Evolutionary conservation across 2,329 filamentous ascomycete genomes (phyloP), one percentile per base, ranked within the genome.

Genomic region (Didymella exigua): DNA sequence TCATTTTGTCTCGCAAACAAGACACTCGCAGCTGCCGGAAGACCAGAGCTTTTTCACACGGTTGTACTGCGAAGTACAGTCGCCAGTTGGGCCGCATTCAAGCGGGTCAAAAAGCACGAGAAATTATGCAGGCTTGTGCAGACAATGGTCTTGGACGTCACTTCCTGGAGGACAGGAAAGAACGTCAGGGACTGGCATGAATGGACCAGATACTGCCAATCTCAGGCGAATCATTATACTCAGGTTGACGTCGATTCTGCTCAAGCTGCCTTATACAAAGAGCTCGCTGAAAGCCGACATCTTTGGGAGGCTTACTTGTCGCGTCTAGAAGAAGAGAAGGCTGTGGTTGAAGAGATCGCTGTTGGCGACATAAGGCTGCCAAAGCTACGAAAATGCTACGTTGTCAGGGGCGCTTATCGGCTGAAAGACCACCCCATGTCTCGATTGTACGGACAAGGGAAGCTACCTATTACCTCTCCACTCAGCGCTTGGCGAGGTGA

Each of bases 141-240:
- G 7, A 50, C 53, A n/a, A 18, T 63, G 6, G 37, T 58, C 14
- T 55, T 56, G 54, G 62, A 65, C n/a, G 29, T 40, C 23, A 61
- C 54, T 21, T 5, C 21, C 0, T 63, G 52, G 56, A 55, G 36
- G 6, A 49, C 61, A 40, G 53, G 47, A 0, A 10, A 30, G 4
- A 5, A 18, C 2, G 49, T 62, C 2, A 49, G 36, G 23, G 48
- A 53, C 31, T 42, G 53, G 21, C 29, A 49, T 14, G 56, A 58
- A 27, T 65, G 62, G 62, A 30, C 41, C 14, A 10, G 5, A 5
- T 50, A 60, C 19, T 61, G 41, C 40, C 23, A 40, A 18, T 6
- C 13, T 11, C 26, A 14, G 38, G 36, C 27, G 21, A 19, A 29
- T n/a, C 5, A 24, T 16, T 38, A 24, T 6, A 24, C 19, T 24